phyloP scores from a whole-genome alignment of 2,329 filamentous ascomycete species.

The Grosmannia clavigera region DNA sequence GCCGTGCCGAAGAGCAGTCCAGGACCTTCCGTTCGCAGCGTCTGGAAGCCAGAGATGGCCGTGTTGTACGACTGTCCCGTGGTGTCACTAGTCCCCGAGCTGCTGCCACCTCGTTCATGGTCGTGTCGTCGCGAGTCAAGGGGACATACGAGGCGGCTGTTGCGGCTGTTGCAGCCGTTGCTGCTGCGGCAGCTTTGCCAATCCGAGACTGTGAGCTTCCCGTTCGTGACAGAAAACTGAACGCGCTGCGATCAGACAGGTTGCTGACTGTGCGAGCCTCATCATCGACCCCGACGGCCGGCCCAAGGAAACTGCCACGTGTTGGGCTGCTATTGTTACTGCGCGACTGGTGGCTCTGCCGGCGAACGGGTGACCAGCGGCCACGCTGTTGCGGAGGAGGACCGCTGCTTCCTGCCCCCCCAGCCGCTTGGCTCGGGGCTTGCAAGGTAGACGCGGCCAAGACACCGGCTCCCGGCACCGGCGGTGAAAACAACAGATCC shows the following conservation, averaged over 20 bases:
- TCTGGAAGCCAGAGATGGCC: slow-evolving; percentile 25
- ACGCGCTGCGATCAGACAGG: slow-evolving; percentile 39
- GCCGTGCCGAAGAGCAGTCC: slow-evolving; percentile 22
- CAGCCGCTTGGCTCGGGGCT: not conserved
- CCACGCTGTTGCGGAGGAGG: slow-evolving; percentile 13
- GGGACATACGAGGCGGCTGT: not conserved
- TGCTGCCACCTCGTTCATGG: slow-evolving; percentile 10
- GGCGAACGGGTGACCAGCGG: slow-evolving; percentile 26
- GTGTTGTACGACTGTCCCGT: slow-evolving; percentile 36
- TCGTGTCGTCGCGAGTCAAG: not conserved
- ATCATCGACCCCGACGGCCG: slow-evolving; percentile 21
- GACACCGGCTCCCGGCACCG: slow-evolving; percentile 5
- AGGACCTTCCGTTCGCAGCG: slow-evolving; percentile 41
- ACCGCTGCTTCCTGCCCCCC: not conserved
- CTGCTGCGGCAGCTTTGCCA: slow-evolving; percentile 6
- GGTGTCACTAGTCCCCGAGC: slow-evolving; percentile 21
- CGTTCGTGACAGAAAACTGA: slow-evolving; percentile 21
- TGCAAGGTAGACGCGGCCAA: slow-evolving; percentile 4
- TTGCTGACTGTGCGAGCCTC: slow-evolving; percentile 44
- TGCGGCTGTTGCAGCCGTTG: no score
- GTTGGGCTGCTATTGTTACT: slow-evolving; percentile 15
- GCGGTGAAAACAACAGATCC: slow-evolving; percentile 35
- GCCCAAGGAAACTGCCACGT: slow-evolving; percentile 6
- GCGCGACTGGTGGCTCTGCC: slow-evolving; percentile 20
- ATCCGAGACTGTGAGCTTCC: slow-evolving; percentile 22